A percentile compares a stretch with the other conserved stretches of the same genome.
phyloP scores from a whole-genome alignment of 2,329 filamentous ascomycete genomes.

The Cordyceps tenuipes region DNA sequence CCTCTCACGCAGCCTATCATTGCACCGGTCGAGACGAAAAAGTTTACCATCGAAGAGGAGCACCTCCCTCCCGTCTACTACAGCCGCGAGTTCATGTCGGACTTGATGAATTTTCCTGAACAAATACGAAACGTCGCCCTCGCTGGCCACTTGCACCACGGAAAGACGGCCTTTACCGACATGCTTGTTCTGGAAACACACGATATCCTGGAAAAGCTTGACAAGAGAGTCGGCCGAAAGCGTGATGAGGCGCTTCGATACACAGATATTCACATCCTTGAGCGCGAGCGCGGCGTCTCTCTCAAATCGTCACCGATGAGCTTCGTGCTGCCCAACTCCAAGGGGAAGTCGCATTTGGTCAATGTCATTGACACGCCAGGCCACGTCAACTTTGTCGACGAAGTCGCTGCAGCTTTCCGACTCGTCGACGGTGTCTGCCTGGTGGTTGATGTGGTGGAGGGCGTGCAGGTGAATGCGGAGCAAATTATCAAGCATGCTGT shows the following conservation, averaged over 20 bases:
- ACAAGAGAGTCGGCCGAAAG: conserved; percentile 72
- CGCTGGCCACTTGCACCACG: conserved; percentile 89
- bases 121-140: conserved; percentile 90
- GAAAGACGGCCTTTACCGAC: conserved; percentile 97
- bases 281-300: conserved; percentile 82
- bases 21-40: conserved; percentile 86
- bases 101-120: conserved; percentile 91
- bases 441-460: conserved; percentile 93
- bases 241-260: conserved; percentile 88
- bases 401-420: conserved; percentile 80
- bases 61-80: conserved; percentile 85
- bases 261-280: conserved; percentile 83
- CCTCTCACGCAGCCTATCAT: conserved; percentile 88
- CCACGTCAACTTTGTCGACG: conserved; percentile 97
- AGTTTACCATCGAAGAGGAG: conserved; percentile 87
- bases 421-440: conserved; percentile 87
- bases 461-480: conserved; percentile 97
- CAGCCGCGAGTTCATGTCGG: conserved; percentile 85
- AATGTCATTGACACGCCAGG: conserved; percentile 95
- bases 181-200: conserved; percentile 97
- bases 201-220: conserved; percentile 68
- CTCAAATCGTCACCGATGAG: conserved; percentile 95
- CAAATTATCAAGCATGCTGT: conserved; percentile 96
- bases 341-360: conserved; percentile 88
- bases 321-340: conserved; percentile 76